Evolutionary conservation across 2,329 filamentous ascomycete species (phyloP).

Genomic region (Hypoxylon sp.): DNA sequence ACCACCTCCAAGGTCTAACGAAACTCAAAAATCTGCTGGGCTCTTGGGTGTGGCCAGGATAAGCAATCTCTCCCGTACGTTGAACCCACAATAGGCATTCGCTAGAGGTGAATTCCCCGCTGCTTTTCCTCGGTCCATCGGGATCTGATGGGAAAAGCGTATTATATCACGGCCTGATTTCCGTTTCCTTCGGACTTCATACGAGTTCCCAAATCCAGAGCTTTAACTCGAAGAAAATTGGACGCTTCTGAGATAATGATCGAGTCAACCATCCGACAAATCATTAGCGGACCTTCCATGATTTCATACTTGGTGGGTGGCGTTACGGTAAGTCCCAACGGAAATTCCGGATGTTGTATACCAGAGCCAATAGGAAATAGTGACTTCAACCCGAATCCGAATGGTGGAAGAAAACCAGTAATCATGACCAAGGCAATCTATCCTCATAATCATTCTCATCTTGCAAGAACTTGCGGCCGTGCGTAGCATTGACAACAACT

Average conservation of each 20-base stretch:
- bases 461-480: background rate
- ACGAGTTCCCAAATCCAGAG: background rate
- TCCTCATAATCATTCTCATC: background rate
- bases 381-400: background rate
- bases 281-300: background rate
- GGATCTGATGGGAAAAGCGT: background rate
- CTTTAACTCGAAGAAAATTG: background rate
- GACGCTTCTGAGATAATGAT: background rate
- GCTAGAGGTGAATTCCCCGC: background rate
- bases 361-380: background rate
- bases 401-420: background rate
- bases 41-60: background rate
- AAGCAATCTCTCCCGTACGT: background rate
- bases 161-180: background rate
- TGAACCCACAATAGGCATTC: background rate
- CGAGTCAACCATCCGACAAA: background rate
- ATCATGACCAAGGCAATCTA: background rate
- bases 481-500: background rate
- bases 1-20: background rate
- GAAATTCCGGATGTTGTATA: background rate
- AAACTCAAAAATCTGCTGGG: background rate
- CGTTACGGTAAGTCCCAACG: background rate
- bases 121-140: background rate
- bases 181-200: background rate
- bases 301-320: background rate